Base-by-base conservation (phyloP, 2,329 filamentous ascomycete genomes). In the Fusarium lateritium region DNA sequence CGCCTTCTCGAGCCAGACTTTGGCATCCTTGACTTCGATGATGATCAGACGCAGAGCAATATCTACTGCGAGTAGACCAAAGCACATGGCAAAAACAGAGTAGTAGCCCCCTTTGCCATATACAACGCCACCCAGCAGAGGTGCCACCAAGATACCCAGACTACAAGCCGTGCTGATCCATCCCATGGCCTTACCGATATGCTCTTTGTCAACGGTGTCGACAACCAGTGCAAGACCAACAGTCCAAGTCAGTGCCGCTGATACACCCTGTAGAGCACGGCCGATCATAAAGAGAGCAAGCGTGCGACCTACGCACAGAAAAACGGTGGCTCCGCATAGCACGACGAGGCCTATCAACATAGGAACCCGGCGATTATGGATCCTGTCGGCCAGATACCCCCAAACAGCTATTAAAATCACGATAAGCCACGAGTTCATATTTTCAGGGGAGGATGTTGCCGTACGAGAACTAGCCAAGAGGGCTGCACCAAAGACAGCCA, bases 221-320 rank as follows among this genome's bases (percentile, higher is more conserved):
- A 79, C 75, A 47, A 79, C 75, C 9, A 80, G 75, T 11, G 78
- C 78, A 26, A 80, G 69, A 5, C 78, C 78, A 24, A 80, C 78
- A 17, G 77, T 79, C 78, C 78, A 80, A 7, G 77, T 79, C 22
- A 80, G 59, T 28, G 76, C 73, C 7, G 76, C 76, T 5, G 78
- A 77, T 49, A 77, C 62, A 39, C 78, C 78, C 54, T 80, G 78
- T 15, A 79, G 62, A 24, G 73, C 69, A 38, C 78, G 73, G 10
- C 77, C 78, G 34, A 76, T 56, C 52, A 80, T 67, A 19, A 80
- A 70, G 64, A 79, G 79, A 39, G 74, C 56, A 15, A 79, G 71
- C 21, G 69, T 77, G 28, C 54, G 69, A 55, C 73, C 75, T 10
- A 78, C 62, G 22, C 78, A 79, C 38, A 80, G 70, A 22, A 79